A percentile compares a stretch with the other conserved stretches of the same genome.
Evolutionary conservation across 2,329 filamentous ascomycete genomes (phyloP).

Genomic region (Sarocladium strictum): DNA sequence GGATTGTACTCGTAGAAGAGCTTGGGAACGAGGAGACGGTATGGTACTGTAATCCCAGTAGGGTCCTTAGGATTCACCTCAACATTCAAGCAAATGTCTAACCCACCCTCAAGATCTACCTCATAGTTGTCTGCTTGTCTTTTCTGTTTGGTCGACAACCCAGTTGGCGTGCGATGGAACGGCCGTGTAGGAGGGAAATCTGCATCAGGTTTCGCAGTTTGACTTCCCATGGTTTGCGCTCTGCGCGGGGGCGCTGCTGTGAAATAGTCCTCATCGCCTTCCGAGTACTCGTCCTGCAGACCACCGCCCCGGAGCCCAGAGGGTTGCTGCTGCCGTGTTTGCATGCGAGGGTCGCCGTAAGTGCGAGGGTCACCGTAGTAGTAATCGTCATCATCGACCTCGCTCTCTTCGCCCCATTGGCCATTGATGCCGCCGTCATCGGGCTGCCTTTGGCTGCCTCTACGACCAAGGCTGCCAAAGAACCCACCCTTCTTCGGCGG

Average conservation of each 20-base stretch:
- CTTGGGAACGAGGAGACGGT: slow-evolving; percentile 77
- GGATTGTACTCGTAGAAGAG: slow-evolving; percentile 54
- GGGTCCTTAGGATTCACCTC: slow-evolving; percentile 85
- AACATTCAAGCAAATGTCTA: slow-evolving; percentile 84
- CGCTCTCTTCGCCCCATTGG: slow-evolving; percentile 41
- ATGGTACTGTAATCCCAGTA: slow-evolving; percentile 79
- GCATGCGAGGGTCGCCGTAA: slow-evolving; percentile 5
- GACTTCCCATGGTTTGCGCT: slow-evolving; percentile 23
- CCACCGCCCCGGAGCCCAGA: slow-evolving; percentile 35
- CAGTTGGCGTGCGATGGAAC: slow-evolving; percentile 67
- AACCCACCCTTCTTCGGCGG: slow-evolving; percentile 21
- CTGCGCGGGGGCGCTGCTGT: slow-evolving; percentile 32
- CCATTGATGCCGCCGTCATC: slow-evolving; percentile 53
- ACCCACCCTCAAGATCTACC: slow-evolving; percentile 73
- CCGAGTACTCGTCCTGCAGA: slow-evolving; percentile 42
- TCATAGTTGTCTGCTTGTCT: slow-evolving; percentile 47
- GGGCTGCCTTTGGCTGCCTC: slow-evolving; percentile 31
- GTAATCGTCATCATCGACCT: slow-evolving; percentile 25
- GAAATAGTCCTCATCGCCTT: slow-evolving; percentile 54
- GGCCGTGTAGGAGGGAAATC: slow-evolving; percentile 21
- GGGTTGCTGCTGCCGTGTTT: slow-evolving; percentile 13
- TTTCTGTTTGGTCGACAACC: slow-evolving; percentile 56
- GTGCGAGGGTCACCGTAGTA: slow-evolving; percentile 14
- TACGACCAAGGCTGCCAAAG: slow-evolving; percentile 35
- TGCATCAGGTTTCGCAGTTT: background rate